Conservation (phyloP, 2,329 filamentous ascomycete genomes). For the Fusarium devonianum region DNA sequence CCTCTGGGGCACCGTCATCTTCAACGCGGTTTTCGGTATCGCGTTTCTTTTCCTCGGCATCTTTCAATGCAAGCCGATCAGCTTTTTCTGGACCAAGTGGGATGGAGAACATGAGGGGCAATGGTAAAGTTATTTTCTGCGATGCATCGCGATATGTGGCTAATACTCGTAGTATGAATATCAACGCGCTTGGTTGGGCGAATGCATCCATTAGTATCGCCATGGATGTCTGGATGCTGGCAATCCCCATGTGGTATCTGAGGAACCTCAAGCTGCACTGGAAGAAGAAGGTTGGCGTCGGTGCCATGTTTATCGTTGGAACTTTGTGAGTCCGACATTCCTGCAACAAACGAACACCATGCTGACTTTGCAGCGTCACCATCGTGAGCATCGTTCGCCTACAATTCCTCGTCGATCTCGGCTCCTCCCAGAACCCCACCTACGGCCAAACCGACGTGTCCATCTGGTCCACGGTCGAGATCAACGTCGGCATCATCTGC, state of each 20-base stretch:
- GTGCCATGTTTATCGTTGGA: constrained; percentile 54
- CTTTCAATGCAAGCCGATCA: constrained; percentile 51
- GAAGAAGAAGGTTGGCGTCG: constrained; percentile 53
- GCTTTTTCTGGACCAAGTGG: constrained; percentile 53
- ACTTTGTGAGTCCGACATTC: constrained; percentile 45
- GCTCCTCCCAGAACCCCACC: constrained; percentile 41
- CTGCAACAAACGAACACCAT: neutral
- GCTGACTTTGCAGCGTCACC: constrained; percentile 40
- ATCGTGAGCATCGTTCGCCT: constrained; percentile 44
- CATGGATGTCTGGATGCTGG: constrained; percentile 54
- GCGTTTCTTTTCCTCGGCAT: constrained; percentile 45
- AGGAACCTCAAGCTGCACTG: constrained; percentile 45
- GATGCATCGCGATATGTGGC: neutral
- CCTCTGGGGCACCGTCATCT: constrained; percentile 25
- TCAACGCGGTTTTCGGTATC: constrained; percentile 36
- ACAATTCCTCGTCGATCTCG: constrained; percentile 39
- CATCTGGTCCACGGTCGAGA: constrained; percentile 48
- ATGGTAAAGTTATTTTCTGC: constrained; percentile 41
- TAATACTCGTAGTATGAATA: constrained; percentile 42
- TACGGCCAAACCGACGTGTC: constrained; percentile 43
- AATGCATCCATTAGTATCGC: constrained; percentile 52
- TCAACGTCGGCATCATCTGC: constrained; percentile 49
- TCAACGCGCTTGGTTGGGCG: constrained; percentile 51
- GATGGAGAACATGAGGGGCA: constrained; percentile 48
- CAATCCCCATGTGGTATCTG: constrained; percentile 50